These are phyloP conservation scores for Xylariaceae sp. DNA, from an alignment of 2,329 filamentous ascomycete species.

Conservation along the genomic window DNA sequence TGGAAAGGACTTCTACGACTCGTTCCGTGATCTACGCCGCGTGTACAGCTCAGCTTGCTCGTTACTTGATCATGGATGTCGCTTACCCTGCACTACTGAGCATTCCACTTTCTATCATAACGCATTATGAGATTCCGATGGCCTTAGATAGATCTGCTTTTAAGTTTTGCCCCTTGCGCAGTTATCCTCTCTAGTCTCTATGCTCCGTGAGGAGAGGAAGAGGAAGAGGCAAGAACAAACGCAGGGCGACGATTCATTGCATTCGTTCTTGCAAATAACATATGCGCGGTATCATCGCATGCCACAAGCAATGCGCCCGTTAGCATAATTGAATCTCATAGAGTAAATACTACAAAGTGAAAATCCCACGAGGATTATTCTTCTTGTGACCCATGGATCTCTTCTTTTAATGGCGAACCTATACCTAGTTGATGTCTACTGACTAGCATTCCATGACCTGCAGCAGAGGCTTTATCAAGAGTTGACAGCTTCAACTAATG, in stretches of 20 bases:
- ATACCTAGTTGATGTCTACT: too few relatives aligned
- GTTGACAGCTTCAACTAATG: too few relatives aligned
- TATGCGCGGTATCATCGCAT: conserved; percentile 1
- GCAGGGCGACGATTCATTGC: conserved; percentile 3
- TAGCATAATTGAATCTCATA: conserved; percentile 11
- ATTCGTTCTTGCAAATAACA: conserved; percentile 3
- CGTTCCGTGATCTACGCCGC: conserved; percentile 1
- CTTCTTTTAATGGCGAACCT: neutral
- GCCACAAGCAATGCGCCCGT: neutral
- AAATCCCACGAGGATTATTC: neutral
- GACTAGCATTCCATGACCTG: too few relatives aligned
- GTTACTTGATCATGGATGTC: neutral
- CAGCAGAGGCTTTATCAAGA: too few relatives aligned
- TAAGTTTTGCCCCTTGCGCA: neutral
- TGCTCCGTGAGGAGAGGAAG: neutral
- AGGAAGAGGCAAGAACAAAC: conserved; percentile 6
- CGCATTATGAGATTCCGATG: conserved; percentile 27
- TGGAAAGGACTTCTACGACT: neutral
- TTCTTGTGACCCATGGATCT: neutral
- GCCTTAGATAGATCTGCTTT: conserved; percentile 28
- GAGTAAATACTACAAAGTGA: conserved; percentile 3
- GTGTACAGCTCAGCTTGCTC: neutral
- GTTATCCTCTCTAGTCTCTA: neutral
- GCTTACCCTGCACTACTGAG: neutral
- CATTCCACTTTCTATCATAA: conserved; percentile 16